These are phyloP conservation scores for Pulveroboletus frians DNA, from an alignment of 768 basidiomycete species.

Conservation along the genomic window DNA sequence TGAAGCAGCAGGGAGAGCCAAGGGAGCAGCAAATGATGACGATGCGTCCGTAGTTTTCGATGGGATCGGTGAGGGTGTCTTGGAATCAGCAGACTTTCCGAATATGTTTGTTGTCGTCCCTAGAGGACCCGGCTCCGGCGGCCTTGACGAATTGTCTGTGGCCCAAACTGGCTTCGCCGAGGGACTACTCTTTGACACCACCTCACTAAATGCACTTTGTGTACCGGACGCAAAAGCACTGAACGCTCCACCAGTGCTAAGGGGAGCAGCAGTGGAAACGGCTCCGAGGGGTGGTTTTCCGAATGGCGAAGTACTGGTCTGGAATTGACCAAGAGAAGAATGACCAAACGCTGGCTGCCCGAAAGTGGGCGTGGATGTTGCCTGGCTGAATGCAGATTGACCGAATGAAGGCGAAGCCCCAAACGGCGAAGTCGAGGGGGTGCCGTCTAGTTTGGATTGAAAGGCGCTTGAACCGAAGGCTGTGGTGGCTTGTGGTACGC, in stretches of 20 bases:
- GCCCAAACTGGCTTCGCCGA: slow-evolving; percentile 25
- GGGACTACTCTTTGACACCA: slow-evolving; percentile 13
- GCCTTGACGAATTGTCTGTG: slow-evolving; percentile 5
- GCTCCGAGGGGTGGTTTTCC: slow-evolving; percentile 21
- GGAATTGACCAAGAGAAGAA: slow-evolving; percentile 25
- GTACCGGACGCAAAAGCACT: slow-evolving; percentile 29
- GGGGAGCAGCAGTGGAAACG: slow-evolving; percentile 6
- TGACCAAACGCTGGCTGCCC: slow-evolving; percentile 39
- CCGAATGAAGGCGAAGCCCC: slow-evolving; percentile 32
- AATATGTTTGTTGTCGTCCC: slow-evolving; percentile 5
- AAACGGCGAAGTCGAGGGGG: slow-evolving; percentile 20
- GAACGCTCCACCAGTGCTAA: slow-evolving; percentile 30
- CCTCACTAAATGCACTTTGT: slow-evolving; percentile 28
- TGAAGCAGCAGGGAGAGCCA: background rate
- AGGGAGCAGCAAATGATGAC: background rate
- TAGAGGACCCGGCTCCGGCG: slow-evolving; percentile 4
- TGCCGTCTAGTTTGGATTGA: slow-evolving; percentile 10
- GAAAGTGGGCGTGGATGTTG: slow-evolving; percentile 24
- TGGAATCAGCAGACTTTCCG: slow-evolving; percentile 9
- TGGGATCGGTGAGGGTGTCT: slow-evolving; percentile 9
- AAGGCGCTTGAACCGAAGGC: slow-evolving; percentile 16
- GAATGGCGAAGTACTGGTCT: slow-evolving; percentile 14
- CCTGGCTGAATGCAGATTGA: slow-evolving; percentile 33
- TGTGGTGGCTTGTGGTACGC: slow-evolving; percentile 7
- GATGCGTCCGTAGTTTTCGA: background rate